Conservation (phyloP, 2,329 filamentous ascomycete species). For the Fusarium aywerte region DNA sequence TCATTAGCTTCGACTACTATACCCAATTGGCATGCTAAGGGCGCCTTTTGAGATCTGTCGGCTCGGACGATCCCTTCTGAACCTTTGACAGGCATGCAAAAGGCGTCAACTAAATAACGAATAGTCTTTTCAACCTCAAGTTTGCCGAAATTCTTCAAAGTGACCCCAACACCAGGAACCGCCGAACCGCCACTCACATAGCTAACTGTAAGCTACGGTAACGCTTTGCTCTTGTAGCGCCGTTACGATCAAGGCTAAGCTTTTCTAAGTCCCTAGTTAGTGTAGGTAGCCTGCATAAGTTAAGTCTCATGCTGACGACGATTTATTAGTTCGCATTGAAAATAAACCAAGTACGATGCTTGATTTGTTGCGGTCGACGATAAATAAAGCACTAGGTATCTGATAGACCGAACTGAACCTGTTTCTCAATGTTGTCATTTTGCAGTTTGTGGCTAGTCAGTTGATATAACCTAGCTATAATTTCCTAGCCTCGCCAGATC, state of each 20-base stretch:
- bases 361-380: too few relatives aligned
- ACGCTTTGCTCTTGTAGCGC: not conserved
- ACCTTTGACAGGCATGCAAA: not conserved
- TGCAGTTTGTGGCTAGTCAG: not conserved
- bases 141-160: not conserved
- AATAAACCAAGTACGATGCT: too few relatives aligned
- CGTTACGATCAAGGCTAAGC: not conserved
- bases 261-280: not conserved
- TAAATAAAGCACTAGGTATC: too few relatives aligned
- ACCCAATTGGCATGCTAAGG: not conserved
- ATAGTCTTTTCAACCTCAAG: not conserved
- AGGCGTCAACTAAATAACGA: not conserved
- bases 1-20: not conserved
- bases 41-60: conserved; percentile 9
- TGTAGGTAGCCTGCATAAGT: conserved; percentile 8
- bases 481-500: not conserved
- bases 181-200: not conserved
- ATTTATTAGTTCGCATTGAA: not conserved
- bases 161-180: not conserved
- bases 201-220: not conserved
- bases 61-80: not conserved
- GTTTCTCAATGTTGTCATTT: not conserved
- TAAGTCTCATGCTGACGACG: conserved; percentile 18
- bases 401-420: not conserved
- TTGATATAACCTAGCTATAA: not conserved